Base-by-base conservation (phyloP, 164 flowering plant genomes). In the Hamamelis virginiana region DNA sequence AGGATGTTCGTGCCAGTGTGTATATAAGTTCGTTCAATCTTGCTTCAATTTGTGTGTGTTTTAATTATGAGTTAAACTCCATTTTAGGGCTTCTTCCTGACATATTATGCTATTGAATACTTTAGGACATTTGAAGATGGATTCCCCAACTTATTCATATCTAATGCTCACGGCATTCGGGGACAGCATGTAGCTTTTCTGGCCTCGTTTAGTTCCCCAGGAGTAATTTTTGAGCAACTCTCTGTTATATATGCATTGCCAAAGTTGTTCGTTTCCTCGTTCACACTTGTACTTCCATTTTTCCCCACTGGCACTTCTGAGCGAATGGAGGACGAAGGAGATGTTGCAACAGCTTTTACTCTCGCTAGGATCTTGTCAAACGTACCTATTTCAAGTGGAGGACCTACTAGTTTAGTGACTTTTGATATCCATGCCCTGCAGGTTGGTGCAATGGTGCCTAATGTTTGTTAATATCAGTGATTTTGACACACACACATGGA, bases 271-370 rank as follows among this genome's bases (percentile, higher is more conserved):
- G 69, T 89, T 59, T 78, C 93, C 46, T 96, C 97, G 1, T 93
- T 96, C 80, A 93, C 94, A 9, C 90, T 96, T 22, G 97, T 96
- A 48, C 97, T 96, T 50, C 99, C 99, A 5, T 93, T 91, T 80
- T 96, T 96, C 71, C 98, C 98, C 21, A 96, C 99, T 10, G 99
- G 99, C 25, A 87, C 99, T 57, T 91, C 86, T 22, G 98, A 96
- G 83, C 88, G 99, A 1, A 86, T 96, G 89, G 99, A 96, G 82
- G 99, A 92, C 50, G 98, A 96, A 79, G 99, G 98, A 61, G 99
- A 96, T 81, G 86, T 96, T 22, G 99, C 98, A 41, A 96, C 99
- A 9, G 98, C 99, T 43, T 90, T 91, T 60, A 89, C 98, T 64
- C 92, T 96, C 23, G 94, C 99, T 64, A 87, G 98, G 75, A 87